A percentile compares a stretch with the other conserved stretches of the same genome.
Evolutionary conservation across 2,329 filamentous ascomycete species (phyloP).

Genomic region (Penicillium corylophilum): DNA sequence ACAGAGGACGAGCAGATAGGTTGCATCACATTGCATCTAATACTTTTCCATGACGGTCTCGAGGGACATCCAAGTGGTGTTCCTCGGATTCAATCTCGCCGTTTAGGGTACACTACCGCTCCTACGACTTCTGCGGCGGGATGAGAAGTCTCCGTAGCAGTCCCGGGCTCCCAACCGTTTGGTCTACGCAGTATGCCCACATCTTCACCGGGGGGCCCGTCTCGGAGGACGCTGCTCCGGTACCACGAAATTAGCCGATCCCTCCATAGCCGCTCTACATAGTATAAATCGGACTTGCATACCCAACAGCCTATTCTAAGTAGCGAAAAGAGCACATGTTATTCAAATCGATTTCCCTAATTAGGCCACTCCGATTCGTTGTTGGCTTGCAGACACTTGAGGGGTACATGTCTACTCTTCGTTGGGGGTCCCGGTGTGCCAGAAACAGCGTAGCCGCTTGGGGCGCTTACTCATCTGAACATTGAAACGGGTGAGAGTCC

Average conservation of each 20-base stretch:
- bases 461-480: conserved; percentile 2
- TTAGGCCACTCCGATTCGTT: not conserved
- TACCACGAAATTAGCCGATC: conserved; percentile 14
- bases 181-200: conserved; percentile 10
- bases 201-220: conserved; percentile 20
- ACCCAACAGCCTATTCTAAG: not conserved
- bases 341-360: not conserved
- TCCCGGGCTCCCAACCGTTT: not conserved
- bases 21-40: conserved; percentile 2
- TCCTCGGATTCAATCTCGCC: not conserved
- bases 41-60: no score
- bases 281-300: not conserved
- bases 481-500: not conserved
- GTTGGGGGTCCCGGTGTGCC: conserved; percentile 15
- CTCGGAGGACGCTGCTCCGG: conserved; percentile 29
- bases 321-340: not conserved
- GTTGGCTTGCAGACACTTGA: not conserved
- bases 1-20: not conserved
- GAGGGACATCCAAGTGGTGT: not conserved
- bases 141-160: not conserved
- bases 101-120: not conserved
- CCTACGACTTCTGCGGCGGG: not conserved
- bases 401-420: no score
- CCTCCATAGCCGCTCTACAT: not conserved
- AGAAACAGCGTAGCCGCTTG: conserved; percentile 7